Conservation (phyloP, 148 eudicot genomes). For the Camellia sinensis region DNA sequence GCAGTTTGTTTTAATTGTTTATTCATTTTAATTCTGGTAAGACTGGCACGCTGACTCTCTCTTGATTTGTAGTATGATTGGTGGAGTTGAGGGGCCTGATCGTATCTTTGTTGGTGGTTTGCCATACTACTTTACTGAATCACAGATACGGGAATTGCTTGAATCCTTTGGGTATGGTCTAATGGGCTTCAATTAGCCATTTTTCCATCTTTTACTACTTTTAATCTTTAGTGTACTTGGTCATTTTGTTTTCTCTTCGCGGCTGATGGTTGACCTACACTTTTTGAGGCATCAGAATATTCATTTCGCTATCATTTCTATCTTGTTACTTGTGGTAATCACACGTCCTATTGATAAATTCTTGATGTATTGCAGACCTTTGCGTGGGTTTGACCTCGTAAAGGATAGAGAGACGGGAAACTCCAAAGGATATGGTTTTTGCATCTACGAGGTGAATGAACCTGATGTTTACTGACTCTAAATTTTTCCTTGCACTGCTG, state of each 20-base stretch:
- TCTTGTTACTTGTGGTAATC: background rate
- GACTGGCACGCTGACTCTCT: slow-evolving; percentile 4
- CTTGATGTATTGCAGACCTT: slow-evolving; percentile 36
- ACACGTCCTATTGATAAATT: slow-evolving; percentile 3
- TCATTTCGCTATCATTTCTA: background rate
- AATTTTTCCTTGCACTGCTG: background rate
- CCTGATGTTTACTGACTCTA: background rate
- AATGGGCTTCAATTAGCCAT: background rate
- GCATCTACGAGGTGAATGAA: slow-evolving; percentile 64
- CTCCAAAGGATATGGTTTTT: slow-evolving; percentile 92
- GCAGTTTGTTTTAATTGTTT: background rate
- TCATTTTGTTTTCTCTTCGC: background rate
- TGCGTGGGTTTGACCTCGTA: slow-evolving; percentile 88
- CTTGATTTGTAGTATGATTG: slow-evolving; percentile 43
- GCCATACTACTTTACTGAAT: slow-evolving; percentile 84
- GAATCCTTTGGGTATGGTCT: slow-evolving; percentile 66
- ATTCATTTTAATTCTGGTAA: background rate
- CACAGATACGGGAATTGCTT: slow-evolving; percentile 75
- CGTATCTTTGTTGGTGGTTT: slow-evolving; percentile 93
- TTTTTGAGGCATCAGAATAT: background rate
- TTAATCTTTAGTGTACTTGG: background rate
- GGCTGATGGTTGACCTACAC: background rate
- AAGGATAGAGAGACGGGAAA: slow-evolving; percentile 96
- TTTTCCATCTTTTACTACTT: background rate
- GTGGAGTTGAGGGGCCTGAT: slow-evolving; percentile 80